Percentiles rank a stretch among this genome's conserved stretches.
phyloP scores from a whole-genome alignment of 83 land plant species.

The Diphasiastrum complanatum region DNA sequence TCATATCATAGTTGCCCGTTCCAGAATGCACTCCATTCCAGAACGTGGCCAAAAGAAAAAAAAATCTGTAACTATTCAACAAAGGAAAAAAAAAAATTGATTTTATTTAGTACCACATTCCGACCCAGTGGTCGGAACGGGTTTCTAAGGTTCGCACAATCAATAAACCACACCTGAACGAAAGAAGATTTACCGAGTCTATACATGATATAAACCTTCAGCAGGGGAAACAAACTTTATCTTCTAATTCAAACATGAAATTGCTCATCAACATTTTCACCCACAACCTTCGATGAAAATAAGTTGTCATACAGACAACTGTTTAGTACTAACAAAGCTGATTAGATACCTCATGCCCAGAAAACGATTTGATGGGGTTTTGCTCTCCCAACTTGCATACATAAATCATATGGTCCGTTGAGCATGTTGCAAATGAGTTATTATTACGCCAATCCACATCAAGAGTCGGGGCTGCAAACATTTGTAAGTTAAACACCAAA shows the following conservation, averaged over 20 bases:
- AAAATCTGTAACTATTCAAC: neutral
- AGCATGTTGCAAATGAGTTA: slow-evolving; percentile 85
- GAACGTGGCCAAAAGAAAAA: no score
- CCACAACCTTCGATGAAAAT: neutral
- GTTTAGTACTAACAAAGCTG: neutral
- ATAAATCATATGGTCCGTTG: slow-evolving; percentile 84
- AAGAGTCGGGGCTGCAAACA: slow-evolving; percentile 63
- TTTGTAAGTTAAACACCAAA: neutral
- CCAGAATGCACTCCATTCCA: no score
- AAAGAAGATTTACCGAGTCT: no score
- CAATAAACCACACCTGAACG: no score
- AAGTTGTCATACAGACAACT: neutral
- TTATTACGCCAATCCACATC: slow-evolving; percentile 97
- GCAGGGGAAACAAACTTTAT: no score
- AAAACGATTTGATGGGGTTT: slow-evolving; percentile 53
- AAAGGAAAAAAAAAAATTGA: neutral
- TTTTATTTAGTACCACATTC: neutral
- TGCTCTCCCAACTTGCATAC: slow-evolving; percentile 82
- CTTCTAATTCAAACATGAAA: no score
- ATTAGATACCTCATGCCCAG: slow-evolving; percentile 67
- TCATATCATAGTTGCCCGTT: neutral
- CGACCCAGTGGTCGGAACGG: slow-evolving; percentile 9
- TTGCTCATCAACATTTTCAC: no score
- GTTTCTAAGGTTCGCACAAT: neutral
- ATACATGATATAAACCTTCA: no score